Percentiles rank a stretch among this genome's conserved stretches.
Evolutionary conservation across 768 basidiomycete species (phyloP).

Genomic region (Xerocomellus dryophilus): DNA sequence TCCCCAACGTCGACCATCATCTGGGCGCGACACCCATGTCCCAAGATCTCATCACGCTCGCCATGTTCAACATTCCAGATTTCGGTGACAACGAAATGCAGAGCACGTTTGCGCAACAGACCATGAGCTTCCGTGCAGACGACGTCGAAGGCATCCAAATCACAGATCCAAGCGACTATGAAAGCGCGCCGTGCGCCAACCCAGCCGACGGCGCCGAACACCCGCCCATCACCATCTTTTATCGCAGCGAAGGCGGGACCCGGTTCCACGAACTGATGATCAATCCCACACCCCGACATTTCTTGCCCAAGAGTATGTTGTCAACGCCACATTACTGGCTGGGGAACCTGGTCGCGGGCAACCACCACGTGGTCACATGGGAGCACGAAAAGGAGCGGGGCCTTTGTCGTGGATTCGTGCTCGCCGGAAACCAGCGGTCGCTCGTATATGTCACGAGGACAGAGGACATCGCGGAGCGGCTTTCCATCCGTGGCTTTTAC

Average conservation of each 20-base stretch:
- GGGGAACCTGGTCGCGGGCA: conserved; percentile 23
- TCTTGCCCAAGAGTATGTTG: conserved; percentile 23
- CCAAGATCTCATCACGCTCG: conserved; percentile 30
- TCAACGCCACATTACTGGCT: conserved; percentile 30
- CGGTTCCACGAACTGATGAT: conserved; percentile 30
- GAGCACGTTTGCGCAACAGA: conserved; percentile 25
- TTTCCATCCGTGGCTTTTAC: conserved; percentile 31
- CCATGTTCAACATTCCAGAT: conserved; percentile 31
- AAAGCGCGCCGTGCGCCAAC: conserved; percentile 17
- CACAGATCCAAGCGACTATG: conserved; percentile 28
- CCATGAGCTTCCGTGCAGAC: conserved; percentile 31
- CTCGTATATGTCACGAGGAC: conserved; percentile 30
- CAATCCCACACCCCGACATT: conserved; percentile 24
- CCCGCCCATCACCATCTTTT: conserved; percentile 34
- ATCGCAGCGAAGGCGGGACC: conserved; percentile 29
- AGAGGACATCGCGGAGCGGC: conserved; percentile 25
- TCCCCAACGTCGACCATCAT: neutral
- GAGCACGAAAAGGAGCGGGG: conserved; percentile 23
- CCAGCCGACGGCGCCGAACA: conserved; percentile 24
- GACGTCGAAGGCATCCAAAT: conserved; percentile 36
- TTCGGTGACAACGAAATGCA: conserved; percentile 30
- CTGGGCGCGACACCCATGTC: conserved; percentile 17
- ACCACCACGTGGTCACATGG: conserved; percentile 28
- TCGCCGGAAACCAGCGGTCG: conserved; percentile 34
- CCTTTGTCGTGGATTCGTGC: conserved; percentile 28